Conservation (phyloP, 225 moss, liverwort and hornwort genomes). For the Climacium dendroides region DNA sequence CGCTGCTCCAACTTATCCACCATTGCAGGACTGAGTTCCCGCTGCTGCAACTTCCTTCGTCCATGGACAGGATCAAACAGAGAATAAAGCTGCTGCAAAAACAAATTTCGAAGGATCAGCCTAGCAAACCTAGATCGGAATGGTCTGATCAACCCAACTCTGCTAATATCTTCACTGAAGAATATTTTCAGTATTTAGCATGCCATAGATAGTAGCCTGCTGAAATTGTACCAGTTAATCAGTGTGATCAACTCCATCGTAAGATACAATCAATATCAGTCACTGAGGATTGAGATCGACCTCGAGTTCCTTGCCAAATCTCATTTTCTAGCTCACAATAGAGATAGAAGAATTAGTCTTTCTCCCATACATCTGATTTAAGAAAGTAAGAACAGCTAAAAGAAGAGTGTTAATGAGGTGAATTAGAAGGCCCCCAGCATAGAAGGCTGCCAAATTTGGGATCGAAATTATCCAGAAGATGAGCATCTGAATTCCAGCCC, state of each 20-base stretch:
- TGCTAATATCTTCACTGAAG: neutral
- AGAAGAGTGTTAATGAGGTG: neutral
- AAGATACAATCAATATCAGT: neutral
- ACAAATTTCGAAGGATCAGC: neutral
- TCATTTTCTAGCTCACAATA: neutral
- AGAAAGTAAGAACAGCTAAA: neutral
- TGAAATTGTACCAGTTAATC: neutral
- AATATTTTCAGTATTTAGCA: neutral
- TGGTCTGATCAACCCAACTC: neutral
- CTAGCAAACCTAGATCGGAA: neutral
- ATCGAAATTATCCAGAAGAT: neutral
- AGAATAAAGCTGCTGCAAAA: conserved; percentile 46
- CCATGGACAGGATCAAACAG: conserved; percentile 51
- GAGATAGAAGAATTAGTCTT: neutral
- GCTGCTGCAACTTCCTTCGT: conserved; percentile 32
- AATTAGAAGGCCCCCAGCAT: neutral
- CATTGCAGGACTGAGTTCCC: conserved; percentile 16
- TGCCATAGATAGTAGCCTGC: neutral
- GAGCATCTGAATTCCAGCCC: neutral
- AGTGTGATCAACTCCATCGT: neutral
- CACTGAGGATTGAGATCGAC: neutral
- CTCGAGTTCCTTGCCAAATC: neutral
- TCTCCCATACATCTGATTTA: neutral
- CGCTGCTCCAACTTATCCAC: conserved; percentile 45
- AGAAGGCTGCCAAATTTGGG: neutral